These are phyloP conservation scores for Mycena galericulata DNA, from an alignment of 768 basidiomycete species.

Conservation along the genomic window DNA sequence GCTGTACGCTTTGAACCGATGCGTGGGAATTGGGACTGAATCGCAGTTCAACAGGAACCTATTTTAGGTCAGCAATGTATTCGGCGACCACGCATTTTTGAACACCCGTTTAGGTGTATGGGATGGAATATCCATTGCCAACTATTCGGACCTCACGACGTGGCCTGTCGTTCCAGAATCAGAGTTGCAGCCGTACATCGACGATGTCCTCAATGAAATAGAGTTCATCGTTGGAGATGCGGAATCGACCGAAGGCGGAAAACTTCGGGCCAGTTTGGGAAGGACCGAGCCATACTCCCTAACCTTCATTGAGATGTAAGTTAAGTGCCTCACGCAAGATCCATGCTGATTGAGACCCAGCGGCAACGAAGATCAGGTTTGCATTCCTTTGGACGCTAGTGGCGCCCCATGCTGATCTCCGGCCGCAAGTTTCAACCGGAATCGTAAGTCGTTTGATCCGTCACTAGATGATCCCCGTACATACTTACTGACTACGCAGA, in stretches of 20 bases:
- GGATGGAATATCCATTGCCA: slow-evolving; percentile 43
- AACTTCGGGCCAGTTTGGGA: slow-evolving; percentile 64
- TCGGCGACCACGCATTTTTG: neutral
- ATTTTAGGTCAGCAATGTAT: slow-evolving; percentile 42
- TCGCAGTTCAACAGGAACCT: slow-evolving; percentile 38
- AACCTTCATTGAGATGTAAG: slow-evolving; percentile 62
- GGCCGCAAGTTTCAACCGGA: slow-evolving; percentile 42
- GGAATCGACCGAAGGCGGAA: slow-evolving; percentile 52
- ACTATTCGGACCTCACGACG: slow-evolving; percentile 51
- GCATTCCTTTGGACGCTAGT: neutral
- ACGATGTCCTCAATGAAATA: slow-evolving; percentile 53
- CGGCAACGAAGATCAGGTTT: slow-evolving; percentile 49
- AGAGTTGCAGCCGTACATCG: slow-evolving; percentile 27
- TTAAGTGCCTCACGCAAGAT: neutral
- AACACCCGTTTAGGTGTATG: slow-evolving; percentile 38
- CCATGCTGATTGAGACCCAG: slow-evolving; percentile 25
- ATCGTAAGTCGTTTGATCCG: slow-evolving; percentile 37
- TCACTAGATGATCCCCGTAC: neutral
- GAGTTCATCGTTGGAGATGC: slow-evolving; percentile 68
- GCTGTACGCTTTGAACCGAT: slow-evolving; percentile 38
- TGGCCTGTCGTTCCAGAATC: slow-evolving; percentile 51
- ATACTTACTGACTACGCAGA: slow-evolving; percentile 51
- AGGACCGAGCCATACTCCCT: slow-evolving; percentile 63
- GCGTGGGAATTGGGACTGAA: neutral
- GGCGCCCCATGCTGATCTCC: neutral